A percentile compares a stretch with the other conserved stretches of the same genome.
Conservation (phyloP, 2,329 filamentous ascomycete genomes). For the Paramyrothecium roridum region DNA sequence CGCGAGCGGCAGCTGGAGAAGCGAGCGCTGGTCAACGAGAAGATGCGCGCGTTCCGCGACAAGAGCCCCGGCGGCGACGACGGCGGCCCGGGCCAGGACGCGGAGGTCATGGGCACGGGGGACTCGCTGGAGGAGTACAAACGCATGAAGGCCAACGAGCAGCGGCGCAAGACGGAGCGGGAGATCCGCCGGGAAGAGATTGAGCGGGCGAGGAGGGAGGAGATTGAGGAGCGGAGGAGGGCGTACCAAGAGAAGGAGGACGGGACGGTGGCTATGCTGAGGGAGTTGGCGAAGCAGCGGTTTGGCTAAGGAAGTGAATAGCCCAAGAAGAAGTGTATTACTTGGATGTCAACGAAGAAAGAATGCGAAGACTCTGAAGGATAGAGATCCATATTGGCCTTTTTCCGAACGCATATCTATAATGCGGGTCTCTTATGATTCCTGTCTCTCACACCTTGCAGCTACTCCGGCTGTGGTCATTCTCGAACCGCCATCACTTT, state of each 20-base stretch:
- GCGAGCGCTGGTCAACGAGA: conserved; percentile 67
- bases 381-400: no score
- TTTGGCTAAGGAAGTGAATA: conserved; percentile 53
- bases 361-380: no score
- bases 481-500: no score
- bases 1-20: conserved; percentile 86
- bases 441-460: no score
- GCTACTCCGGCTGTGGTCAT: no score
- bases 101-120: conserved; percentile 74
- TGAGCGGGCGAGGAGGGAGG: conserved; percentile 68
- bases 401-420: no score
- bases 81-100: conserved; percentile 54
- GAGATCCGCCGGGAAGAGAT: conserved; percentile 82
- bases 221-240: conserved; percentile 73
- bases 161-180: conserved; percentile 77
- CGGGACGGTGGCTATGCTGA: conserved; percentile 78
- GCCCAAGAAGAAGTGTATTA: background rate
- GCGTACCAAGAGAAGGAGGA: conserved; percentile 76
- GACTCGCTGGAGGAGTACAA: conserved; percentile 66
- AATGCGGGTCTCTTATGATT: no score
- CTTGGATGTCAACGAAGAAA: no score
- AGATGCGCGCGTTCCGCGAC: conserved; percentile 71
- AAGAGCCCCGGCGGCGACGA: conserved; percentile 57
- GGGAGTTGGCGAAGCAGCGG: conserved; percentile 72
- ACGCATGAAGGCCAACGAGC: conserved; percentile 59